Base-by-base conservation (phyloP, 1,284 basidiomycete species). In the Inonotus hispidus region DNA sequence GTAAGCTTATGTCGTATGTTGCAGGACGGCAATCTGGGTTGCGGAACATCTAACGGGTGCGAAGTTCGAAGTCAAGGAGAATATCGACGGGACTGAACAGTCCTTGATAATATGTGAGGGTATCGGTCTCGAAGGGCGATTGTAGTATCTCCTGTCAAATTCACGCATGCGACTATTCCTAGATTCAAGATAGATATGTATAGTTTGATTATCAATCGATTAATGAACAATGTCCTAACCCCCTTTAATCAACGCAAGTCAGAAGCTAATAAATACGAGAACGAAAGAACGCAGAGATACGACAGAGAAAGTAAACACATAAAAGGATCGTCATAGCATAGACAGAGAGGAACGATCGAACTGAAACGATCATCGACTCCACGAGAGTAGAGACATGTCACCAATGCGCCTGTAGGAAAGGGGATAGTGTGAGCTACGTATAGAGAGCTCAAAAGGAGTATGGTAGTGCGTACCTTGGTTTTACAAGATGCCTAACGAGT, bases 401-500 rank as follows among this genome's bases (percentile, higher is more conserved):
- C 90, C 90, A 59, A 92, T 72, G 66, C 86, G 88, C 73, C 88
- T 90, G 68, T 46, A 56, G 56, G 58, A 21, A 59, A 37, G 53
- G 53, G 59, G 29, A 29, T 32, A 54, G 45, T 7, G 53, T 53
- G n/a, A 39, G 43, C 23, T 46, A 16, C 54, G 38, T 54, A 55
- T 41, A 53, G 46, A 11, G 39, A 58, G 39, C 45, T 45, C n/a
- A n/a, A n/a, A 39, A 58, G 65, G 64, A 66, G 57, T 67, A 65
- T 65, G 29, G 68, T 19, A 71, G 72, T 38, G 82, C 81, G 66
- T 75, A 93, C 83, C 96, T 88, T 63, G 97, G 97, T 73, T 88
- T 93, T 74, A 98, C 83, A 64, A 98, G 77, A 76, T 99, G 95
- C 63, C 95, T 82, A 60, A 92, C 84, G n/a, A 94, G 93, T 29